phyloP scores from a whole-genome alignment of 2,329 filamentous ascomycete genomes.

The Magnaporthiopsis rhizophila region DNA sequence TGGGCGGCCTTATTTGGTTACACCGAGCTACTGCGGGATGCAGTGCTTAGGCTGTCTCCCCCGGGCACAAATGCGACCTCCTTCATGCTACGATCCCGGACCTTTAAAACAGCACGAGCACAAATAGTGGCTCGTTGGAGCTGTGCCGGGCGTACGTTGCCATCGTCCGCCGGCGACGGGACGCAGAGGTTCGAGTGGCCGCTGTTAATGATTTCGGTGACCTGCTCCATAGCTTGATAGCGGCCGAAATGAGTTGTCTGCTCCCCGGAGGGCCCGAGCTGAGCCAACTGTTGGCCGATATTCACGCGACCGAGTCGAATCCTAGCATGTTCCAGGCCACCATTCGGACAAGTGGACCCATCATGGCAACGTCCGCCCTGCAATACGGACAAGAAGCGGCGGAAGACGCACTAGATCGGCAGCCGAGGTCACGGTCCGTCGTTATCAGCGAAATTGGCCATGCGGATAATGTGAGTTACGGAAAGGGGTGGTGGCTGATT shows the following conservation, averaged over 20 bases:
- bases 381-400: neutral
- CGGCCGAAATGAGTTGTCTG: slow-evolving; percentile 23
- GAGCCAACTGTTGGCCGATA: slow-evolving; percentile 25
- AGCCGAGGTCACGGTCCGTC: slow-evolving; percentile 34
- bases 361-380: slow-evolving; percentile 28
- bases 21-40: slow-evolving; percentile 16
- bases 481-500: too few relatives aligned
- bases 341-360: slow-evolving; percentile 38
- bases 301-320: slow-evolving; percentile 30
- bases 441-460: slow-evolving; percentile 41
- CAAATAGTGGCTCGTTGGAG: slow-evolving; percentile 18
- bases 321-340: slow-evolving; percentile 42
- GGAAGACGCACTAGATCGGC: slow-evolving; percentile 5
- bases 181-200: slow-evolving; percentile 36
- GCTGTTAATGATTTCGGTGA: slow-evolving; percentile 39
- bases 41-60: slow-evolving; percentile 28
- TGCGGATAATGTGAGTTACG: slow-evolving; percentile 36
- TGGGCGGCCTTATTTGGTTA: slow-evolving; percentile 17
- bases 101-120: slow-evolving; percentile 17
- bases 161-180: slow-evolving; percentile 27
- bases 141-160: slow-evolving; percentile 36
- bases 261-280: slow-evolving; percentile 39
- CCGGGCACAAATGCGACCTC: slow-evolving; percentile 32
- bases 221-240: slow-evolving; percentile 33
- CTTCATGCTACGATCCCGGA: slow-evolving; percentile 33